Evolutionary conservation across 345 rosid genomes (phyloP).

Genomic region (Pistacia atlantica): DNA sequence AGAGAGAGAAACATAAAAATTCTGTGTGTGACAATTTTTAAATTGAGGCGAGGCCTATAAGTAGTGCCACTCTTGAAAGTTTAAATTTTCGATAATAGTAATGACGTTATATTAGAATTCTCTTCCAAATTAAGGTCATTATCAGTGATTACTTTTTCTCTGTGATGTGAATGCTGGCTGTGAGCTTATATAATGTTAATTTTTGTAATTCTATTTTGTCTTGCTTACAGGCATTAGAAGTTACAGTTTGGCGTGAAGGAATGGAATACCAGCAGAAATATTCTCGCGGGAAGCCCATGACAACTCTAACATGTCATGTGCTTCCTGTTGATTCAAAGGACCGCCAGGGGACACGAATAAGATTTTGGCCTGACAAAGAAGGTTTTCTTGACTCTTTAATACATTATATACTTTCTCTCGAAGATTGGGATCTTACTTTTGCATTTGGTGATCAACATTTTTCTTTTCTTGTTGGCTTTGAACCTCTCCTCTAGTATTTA

Average conservation of each 20-base stretch:
- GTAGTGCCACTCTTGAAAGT: not conserved
- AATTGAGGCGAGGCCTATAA: not conserved
- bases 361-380: slow-evolving; percentile 98
- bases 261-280: slow-evolving; percentile 76
- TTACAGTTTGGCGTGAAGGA: slow-evolving; percentile 93
- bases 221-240: slow-evolving; percentile 66
- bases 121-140: not conserved
- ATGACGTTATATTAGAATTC: not conserved
- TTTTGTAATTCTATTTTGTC: not conserved
- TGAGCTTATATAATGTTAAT: slow-evolving; percentile 1
- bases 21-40: not conserved
- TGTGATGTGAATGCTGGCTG: not conserved
- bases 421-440: slow-evolving; percentile 5
- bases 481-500: slow-evolving; percentile 63
- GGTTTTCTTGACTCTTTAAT: slow-evolving; percentile 43
- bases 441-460: slow-evolving; percentile 24
- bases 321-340: slow-evolving; percentile 65
- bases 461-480: slow-evolving; percentile 4
- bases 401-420: slow-evolving; percentile 5
- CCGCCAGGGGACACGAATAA: slow-evolving; percentile 70
- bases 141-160: slow-evolving; percentile 4
- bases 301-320: slow-evolving; percentile 46
- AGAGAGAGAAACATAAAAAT: too few relatives aligned
- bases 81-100: not conserved
- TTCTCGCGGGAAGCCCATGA: slow-evolving; percentile 87